Percentiles rank a stretch among this genome's conserved stretches.
phyloP scores from a whole-genome alignment of 331 rosid genomes.

The Dryas integrifolia region DNA sequence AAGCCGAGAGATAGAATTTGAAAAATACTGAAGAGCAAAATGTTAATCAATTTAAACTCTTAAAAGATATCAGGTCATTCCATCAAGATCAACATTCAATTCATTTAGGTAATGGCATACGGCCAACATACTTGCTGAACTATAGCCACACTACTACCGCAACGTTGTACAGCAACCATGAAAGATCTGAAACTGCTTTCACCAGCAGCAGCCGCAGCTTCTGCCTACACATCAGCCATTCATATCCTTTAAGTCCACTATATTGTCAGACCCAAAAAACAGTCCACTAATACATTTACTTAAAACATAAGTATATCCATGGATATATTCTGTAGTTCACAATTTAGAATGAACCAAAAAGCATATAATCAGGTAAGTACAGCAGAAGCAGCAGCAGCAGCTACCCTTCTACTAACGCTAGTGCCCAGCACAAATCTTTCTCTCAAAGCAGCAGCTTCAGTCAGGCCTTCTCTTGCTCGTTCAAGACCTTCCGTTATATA shows the following conservation, averaged over 20 bases:
- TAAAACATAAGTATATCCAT: background rate
- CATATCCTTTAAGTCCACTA: slow-evolving; percentile 22
- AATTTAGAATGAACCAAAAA: slow-evolving; percentile 24
- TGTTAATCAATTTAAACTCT: slow-evolving; percentile 25
- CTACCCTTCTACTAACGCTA: slow-evolving; percentile 82
- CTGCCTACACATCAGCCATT: slow-evolving; percentile 66
- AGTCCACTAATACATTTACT: slow-evolving; percentile 1
- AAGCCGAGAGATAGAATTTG: slow-evolving; percentile 95
- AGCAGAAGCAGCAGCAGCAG: slow-evolving; percentile 98
- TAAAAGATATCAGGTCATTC: slow-evolving; percentile 17
- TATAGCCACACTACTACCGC: slow-evolving; percentile 98
- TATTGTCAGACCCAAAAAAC: background rate
- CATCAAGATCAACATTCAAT: slow-evolving; percentile 14
- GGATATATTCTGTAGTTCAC: background rate
- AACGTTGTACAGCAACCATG: slow-evolving; percentile 99
- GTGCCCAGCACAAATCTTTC: slow-evolving; percentile 86
- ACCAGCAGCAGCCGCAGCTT: slow-evolving; percentile 99
- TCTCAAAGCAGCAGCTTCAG: slow-evolving; percentile 94
- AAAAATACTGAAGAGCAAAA: slow-evolving; percentile 65
- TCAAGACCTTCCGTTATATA: slow-evolving; percentile 95
- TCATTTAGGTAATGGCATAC: slow-evolving; percentile 17
- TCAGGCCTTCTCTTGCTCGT: slow-evolving; percentile 85
- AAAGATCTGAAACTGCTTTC: slow-evolving; percentile 99
- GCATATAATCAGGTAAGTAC: slow-evolving; percentile 45
- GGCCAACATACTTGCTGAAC: slow-evolving; percentile 81